Percentiles rank a stretch among this genome's conserved stretches.
phyloP scores from a whole-genome alignment of 1,284 basidiomycete genomes.

The Cryptococcus sp. region DNA sequence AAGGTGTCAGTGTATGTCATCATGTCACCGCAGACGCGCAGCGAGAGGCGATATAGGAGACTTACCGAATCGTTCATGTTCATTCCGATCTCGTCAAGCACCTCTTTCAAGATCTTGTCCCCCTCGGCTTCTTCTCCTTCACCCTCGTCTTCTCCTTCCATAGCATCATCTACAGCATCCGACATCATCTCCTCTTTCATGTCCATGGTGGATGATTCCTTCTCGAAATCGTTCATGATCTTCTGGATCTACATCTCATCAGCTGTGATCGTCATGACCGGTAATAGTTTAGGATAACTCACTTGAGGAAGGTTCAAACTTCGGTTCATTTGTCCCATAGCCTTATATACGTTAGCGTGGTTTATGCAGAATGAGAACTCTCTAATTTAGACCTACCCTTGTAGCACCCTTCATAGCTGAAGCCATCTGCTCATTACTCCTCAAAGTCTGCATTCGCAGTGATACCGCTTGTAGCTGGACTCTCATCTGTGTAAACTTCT shows the following conservation, averaged over 20 bases:
- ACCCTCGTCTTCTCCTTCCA: slow-evolving; percentile 88
- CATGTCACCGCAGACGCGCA: too few species aligned
- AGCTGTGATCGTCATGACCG: too few species aligned
- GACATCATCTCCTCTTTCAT: slow-evolving; percentile 99
- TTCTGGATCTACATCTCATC: slow-evolving; percentile 68
- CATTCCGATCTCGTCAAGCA: slow-evolving; percentile 96
- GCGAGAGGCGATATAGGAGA: slow-evolving; percentile 2
- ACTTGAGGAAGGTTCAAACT: slow-evolving; percentile 80
- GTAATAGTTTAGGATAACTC: slow-evolving; percentile 2
- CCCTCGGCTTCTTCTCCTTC: slow-evolving; percentile 86
- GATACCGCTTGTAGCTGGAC: slow-evolving; percentile 97
- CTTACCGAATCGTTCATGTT: slow-evolving; percentile 81
- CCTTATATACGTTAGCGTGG: slow-evolving; percentile 53
- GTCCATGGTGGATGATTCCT: slow-evolving; percentile 96
- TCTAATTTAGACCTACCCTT: slow-evolving; percentile 56
- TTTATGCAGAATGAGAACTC: not conserved
- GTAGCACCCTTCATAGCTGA: slow-evolving; percentile 98
- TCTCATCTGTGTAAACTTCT: slow-evolving; percentile 99
- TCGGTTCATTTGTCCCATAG: slow-evolving; percentile 97
- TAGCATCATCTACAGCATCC: slow-evolving; percentile 95
- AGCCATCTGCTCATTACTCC: slow-evolving; percentile 98
- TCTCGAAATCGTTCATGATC: slow-evolving; percentile 98
- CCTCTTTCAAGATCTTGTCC: slow-evolving; percentile 92
- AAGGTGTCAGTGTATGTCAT: not conserved
- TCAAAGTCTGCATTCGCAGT: slow-evolving; percentile 89